phyloP scores from a whole-genome alignment of 1,139 yeast genomes.

The Diutina catenulata region DNA sequence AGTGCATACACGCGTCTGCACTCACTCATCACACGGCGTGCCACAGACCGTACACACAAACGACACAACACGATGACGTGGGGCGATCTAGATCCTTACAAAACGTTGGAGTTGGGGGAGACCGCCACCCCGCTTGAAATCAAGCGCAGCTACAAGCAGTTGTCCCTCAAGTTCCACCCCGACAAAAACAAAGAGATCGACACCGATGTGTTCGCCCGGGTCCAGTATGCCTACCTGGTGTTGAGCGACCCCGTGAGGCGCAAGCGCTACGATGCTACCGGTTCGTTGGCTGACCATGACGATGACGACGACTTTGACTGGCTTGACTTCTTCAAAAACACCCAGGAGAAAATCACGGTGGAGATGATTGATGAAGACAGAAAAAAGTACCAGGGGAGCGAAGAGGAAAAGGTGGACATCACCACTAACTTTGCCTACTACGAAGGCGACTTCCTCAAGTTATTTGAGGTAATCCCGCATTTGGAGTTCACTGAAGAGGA shows the following conservation, averaged over 20 bases:
- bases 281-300: constrained; percentile 28
- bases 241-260: constrained; percentile 49
- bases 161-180: constrained; percentile 67
- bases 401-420: constrained; percentile 60
- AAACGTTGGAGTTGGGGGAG: constrained; percentile 32
- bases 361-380: constrained; percentile 70
- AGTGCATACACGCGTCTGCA: too few species aligned
- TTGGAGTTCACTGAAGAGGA: constrained; percentile 51
- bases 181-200: constrained; percentile 46
- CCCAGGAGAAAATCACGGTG: constrained; percentile 51
- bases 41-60: too few species aligned
- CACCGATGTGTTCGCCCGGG: constrained; percentile 44
- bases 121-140: constrained; percentile 41
- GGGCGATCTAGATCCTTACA: constrained; percentile 54
- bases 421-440: constrained; percentile 43
- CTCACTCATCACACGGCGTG: too few species aligned
- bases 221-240: constrained; percentile 69
- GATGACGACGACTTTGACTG: constrained; percentile 41
- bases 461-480: constrained; percentile 72
- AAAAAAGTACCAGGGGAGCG: constrained; percentile 47
- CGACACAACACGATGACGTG: constrained; percentile 4
- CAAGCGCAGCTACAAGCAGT: constrained; percentile 59
- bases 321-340: constrained; percentile 51
- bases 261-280: constrained; percentile 55
- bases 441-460: constrained; percentile 57